Evolutionary conservation across 2,329 filamentous ascomycete species (phyloP).

Genomic region (Thelonectria rubi): DNA sequence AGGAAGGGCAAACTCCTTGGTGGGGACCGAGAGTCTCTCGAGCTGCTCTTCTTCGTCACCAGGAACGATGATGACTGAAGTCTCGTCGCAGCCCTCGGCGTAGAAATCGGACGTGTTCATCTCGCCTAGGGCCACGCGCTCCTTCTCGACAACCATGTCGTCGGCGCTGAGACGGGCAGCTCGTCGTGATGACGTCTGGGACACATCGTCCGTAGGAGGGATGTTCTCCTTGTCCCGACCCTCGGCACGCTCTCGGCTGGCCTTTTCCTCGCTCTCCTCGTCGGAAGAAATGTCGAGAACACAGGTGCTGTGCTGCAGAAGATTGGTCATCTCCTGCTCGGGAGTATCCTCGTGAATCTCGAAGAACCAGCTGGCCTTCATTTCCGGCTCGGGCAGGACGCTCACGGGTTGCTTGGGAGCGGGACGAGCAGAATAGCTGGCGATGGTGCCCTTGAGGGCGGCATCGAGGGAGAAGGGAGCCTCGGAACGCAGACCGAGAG

Average conservation of each 20-base stretch:
- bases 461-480: conserved; percentile 86
- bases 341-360: conserved; percentile 93
- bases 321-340: conserved; percentile 89
- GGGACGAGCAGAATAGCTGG: conserved; percentile 60
- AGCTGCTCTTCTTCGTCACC: conserved; percentile 63
- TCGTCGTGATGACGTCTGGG: conserved; percentile 60
- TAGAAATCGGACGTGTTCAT: conserved; percentile 75
- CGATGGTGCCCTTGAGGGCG: conserved; percentile 79
- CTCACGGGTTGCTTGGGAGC: conserved; percentile 39
- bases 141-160: conserved; percentile 69
- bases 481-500: conserved; percentile 61
- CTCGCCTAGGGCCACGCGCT: conserved; percentile 72
- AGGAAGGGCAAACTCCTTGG: conserved; percentile 29
- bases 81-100: conserved; percentile 70
- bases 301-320: conserved; percentile 90
- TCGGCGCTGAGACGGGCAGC: conserved; percentile 49
- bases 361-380: conserved; percentile 83
- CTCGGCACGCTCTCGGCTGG: conserved; percentile 62
- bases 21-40: conserved; percentile 22
- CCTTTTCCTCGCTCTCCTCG: conserved; percentile 73
- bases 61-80: conserved; percentile 69
- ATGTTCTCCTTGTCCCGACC: conserved; percentile 92
- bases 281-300: conserved; percentile 90
- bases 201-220: conserved; percentile 74
- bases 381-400: conserved; percentile 54